Conservation (phyloP, 148 eudicot genomes). For the Silene latifolia region DNA sequence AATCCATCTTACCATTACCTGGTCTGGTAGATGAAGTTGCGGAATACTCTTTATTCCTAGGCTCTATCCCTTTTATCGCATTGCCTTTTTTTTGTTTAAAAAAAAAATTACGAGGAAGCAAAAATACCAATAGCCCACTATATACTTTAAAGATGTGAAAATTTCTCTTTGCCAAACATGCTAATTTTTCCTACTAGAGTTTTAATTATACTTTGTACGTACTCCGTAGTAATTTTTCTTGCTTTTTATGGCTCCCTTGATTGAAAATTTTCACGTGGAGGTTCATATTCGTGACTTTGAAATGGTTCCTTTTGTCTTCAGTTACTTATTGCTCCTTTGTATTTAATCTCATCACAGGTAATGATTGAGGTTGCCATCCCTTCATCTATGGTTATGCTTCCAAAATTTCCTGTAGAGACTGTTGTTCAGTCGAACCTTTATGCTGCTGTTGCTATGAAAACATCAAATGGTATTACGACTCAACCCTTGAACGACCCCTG, state of each 20-base stretch:
- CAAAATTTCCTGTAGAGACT: slow-evolving; percentile 72
- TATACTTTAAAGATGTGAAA: no score
- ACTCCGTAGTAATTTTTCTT: not conserved
- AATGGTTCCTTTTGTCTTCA: not conserved
- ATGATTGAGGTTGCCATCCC: slow-evolving; percentile 75
- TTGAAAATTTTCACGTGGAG: not conserved
- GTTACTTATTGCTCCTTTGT: not conserved
- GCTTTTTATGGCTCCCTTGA: not conserved
- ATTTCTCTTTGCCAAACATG: not conserved
- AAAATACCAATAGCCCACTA: no score
- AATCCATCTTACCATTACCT: no score
- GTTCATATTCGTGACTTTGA: not conserved
- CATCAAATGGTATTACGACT: slow-evolving; percentile 50
- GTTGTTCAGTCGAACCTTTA: slow-evolving; percentile 70
- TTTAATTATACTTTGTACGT: not conserved
- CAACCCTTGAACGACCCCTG: slow-evolving; percentile 6
- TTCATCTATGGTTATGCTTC: slow-evolving; percentile 67
- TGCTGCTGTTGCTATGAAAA: slow-evolving; percentile 76
- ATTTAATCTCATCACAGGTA: slow-evolving; percentile 33
- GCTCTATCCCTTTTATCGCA: no score
- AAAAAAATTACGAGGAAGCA: no score
- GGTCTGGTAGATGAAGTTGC: no score
- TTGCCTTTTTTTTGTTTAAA: no score
- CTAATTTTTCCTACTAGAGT: not conserved
- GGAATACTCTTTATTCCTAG: no score